Evolutionary conservation across 371 early-diverging fungal species (phyloP).

Genomic region (Syncephalastrum monosporum): DNA sequence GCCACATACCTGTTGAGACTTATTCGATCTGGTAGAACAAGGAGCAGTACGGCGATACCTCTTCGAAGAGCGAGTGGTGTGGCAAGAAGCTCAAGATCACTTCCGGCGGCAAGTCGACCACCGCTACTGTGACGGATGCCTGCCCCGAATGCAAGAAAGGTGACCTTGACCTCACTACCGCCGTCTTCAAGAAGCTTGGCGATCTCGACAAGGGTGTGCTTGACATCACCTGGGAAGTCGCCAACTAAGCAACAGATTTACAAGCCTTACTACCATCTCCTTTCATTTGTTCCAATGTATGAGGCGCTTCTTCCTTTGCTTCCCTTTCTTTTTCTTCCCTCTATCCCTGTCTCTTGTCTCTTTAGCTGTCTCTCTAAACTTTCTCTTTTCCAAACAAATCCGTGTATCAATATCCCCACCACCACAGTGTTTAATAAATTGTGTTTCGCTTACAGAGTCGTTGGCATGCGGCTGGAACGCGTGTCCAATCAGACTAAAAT

Average conservation of each 20-base stretch:
- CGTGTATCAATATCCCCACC: background rate
- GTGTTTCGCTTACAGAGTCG: too few species aligned
- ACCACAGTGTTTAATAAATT: too few species aligned
- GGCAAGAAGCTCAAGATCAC: constrained; percentile 34
- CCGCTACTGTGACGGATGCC: constrained; percentile 39
- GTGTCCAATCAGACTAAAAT: too few species aligned
- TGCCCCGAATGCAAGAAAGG: constrained; percentile 37
- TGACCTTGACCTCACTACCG: constrained; percentile 22
- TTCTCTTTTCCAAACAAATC: constrained; percentile 1
- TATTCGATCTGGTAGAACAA: constrained; percentile 7
- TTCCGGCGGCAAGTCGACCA: constrained; percentile 19
- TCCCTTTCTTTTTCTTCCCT: too few species aligned
- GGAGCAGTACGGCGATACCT: constrained; percentile 31
- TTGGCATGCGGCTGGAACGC: too few species aligned
- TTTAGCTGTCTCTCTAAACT: background rate
- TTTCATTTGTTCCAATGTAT: too few species aligned
- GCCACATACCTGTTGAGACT: background rate
- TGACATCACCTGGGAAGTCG: constrained; percentile 21
- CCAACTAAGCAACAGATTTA: too few species aligned
- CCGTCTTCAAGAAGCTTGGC: constrained; percentile 20
- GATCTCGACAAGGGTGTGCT: constrained; percentile 22
- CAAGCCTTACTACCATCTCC: too few species aligned
- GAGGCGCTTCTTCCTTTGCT: too few species aligned
- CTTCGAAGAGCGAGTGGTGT: constrained; percentile 37
- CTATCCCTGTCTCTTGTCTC: background rate